A percentile compares a stretch with the other conserved stretches of the same genome.
Evolutionary conservation across 2,329 filamentous ascomycete genomes (phyloP).

Genomic region (Lasiodiplodia gonubiensis): DNA sequence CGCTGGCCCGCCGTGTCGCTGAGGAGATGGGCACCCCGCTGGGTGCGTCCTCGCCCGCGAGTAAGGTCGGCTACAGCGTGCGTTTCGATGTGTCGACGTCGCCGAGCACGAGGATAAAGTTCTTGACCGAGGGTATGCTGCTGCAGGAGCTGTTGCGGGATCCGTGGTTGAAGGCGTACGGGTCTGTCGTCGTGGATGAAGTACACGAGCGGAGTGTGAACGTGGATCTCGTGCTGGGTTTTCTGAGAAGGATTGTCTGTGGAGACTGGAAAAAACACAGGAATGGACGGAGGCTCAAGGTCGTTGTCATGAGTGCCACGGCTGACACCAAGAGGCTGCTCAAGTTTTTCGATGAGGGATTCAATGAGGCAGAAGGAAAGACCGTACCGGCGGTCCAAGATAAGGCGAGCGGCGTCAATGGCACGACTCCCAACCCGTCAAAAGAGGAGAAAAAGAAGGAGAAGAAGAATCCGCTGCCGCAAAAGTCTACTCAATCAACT

Average conservation of each 20-base stretch:
- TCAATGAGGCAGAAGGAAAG: slow-evolving; percentile 12
- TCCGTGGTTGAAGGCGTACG: slow-evolving; percentile 81
- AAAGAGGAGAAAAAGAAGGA: slow-evolving; percentile 28
- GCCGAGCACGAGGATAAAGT: slow-evolving; percentile 86
- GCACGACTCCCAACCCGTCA: background rate
- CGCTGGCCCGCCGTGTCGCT: slow-evolving; percentile 84
- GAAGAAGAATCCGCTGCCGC: slow-evolving; percentile 29
- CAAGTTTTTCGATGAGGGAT: slow-evolving; percentile 68
- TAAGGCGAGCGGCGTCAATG: background rate
- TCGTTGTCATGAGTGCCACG: slow-evolving; percentile 96
- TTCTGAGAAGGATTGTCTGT: slow-evolving; percentile 77
- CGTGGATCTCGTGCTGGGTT: slow-evolving; percentile 88
- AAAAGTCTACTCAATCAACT: background rate
- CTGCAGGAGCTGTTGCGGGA: slow-evolving; percentile 92
- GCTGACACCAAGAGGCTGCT: slow-evolving; percentile 82
- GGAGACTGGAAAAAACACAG: slow-evolving; percentile 65
- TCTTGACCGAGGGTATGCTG: slow-evolving; percentile 93
- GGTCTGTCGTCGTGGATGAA: slow-evolving; percentile 90
- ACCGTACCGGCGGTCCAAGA: background rate
- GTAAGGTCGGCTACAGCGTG: slow-evolving; percentile 87
- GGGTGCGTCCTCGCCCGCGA: slow-evolving; percentile 62
- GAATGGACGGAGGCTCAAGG: slow-evolving; percentile 74
- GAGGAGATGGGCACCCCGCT: slow-evolving; percentile 76
- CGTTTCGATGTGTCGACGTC: slow-evolving; percentile 89
- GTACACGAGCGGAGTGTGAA: slow-evolving; percentile 96